Conservation (phyloP, 2,329 filamentous ascomycete species). For the Sporothrix dimorphospora region DNA sequence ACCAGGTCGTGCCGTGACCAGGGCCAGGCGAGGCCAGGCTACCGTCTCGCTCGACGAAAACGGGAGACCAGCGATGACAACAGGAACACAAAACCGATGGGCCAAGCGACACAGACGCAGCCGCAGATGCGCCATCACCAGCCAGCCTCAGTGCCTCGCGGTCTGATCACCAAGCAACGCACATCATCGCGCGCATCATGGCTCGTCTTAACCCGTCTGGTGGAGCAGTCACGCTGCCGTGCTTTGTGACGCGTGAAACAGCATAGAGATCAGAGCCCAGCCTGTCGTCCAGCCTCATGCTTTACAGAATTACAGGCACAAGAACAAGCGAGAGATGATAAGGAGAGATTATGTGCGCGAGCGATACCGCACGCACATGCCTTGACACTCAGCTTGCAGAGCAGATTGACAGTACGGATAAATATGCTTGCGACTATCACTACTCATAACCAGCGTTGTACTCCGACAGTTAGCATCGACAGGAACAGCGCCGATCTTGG, state of each 20-base stretch:
- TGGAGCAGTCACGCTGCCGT: neutral
- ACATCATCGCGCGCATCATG: neutral
- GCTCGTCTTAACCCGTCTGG: neutral
- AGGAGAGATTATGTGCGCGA: neutral
- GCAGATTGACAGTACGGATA: neutral
- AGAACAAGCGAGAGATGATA: neutral
- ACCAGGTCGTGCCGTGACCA: neutral
- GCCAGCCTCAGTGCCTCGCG: neutral
- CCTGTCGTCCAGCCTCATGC: neutral
- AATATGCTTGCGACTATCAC: neutral
- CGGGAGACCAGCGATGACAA: neutral
- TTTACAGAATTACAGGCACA: neutral
- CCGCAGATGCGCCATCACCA: neutral
- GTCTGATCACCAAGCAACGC: neutral
- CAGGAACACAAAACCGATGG: neutral
- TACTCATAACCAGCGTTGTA: constrained; percentile 10
- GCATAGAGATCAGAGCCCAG: constrained; percentile 10
- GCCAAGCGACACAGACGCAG: neutral
- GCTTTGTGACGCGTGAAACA: neutral
- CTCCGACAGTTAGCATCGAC: neutral
- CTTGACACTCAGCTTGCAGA: neutral
- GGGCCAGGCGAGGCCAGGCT: neutral
- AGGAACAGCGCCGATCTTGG: constrained; percentile 10
- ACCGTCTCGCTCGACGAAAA: neutral
- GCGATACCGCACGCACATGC: neutral